phyloP scores from a whole-genome alignment of 192 early-diverging fungal species.

The Funneliformis geosporum region DNA sequence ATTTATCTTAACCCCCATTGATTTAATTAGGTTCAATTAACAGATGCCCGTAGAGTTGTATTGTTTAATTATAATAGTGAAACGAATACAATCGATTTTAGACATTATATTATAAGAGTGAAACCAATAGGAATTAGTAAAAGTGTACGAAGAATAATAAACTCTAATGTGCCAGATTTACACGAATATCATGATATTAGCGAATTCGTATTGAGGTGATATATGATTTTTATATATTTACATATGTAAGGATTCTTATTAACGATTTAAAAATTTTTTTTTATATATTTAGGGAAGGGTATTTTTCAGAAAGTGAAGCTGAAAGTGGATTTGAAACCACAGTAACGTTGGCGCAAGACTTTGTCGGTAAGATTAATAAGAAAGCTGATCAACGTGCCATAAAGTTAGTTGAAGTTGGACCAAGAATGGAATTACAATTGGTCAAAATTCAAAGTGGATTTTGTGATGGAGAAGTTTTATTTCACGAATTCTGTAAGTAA shows the following conservation, averaged over 20 bases:
- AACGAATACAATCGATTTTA: constrained; percentile 83
- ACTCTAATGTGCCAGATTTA: constrained; percentile 74
- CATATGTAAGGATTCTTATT: not conserved
- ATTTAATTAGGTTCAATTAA: constrained; percentile 73
- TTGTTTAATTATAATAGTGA: constrained; percentile 88
- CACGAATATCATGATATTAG: constrained; percentile 83
- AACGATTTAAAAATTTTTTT: not conserved
- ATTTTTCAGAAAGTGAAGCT: constrained; percentile 87
- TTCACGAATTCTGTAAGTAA: constrained; percentile 77
- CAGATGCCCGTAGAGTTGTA: constrained; percentile 87
- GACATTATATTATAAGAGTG: constrained; percentile 91
- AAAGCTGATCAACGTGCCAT: constrained; percentile 83
- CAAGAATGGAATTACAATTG: constrained; percentile 82
- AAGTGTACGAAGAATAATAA: constrained; percentile 83
- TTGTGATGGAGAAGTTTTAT: constrained; percentile 91
- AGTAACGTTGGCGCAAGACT: constrained; percentile 82
- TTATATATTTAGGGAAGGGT: constrained; percentile 57
- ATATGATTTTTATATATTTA: not conserved
- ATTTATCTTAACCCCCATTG: not conserved
- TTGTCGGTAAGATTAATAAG: constrained; percentile 72
- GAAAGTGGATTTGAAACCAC: constrained; percentile 89
- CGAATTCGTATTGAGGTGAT: constrained; percentile 82
- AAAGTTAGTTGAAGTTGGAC: constrained; percentile 85
- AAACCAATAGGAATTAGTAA: constrained; percentile 89
- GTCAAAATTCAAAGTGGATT: constrained; percentile 89